A percentile compares a stretch with the other conserved stretches of the same genome.
phyloP scores from a whole-genome alignment of 352 stramenopile species.

The Globisporangium nagaii region DNA sequence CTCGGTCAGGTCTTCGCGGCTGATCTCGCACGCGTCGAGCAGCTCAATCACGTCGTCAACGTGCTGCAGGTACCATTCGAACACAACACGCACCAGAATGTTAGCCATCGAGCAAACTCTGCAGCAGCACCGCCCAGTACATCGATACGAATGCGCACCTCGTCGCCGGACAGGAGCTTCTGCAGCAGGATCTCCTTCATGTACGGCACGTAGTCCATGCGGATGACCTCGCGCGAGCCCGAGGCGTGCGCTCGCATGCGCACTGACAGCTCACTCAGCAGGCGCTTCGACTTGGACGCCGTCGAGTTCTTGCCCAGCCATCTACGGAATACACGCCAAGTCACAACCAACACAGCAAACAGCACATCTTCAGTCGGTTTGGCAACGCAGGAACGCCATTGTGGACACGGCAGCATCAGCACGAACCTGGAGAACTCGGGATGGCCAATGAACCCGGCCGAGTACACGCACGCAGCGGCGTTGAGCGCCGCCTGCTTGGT shows the following conservation, averaged over 20 bases:
- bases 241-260: constrained; percentile 90
- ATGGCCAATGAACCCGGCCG: constrained; percentile 83
- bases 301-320: constrained; percentile 99
- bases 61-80: constrained; percentile 43
- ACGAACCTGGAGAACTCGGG: constrained; percentile 86
- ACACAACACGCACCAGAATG: neutral
- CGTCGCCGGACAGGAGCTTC: constrained; percentile 66
- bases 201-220: constrained; percentile 83
- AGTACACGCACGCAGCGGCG: constrained; percentile 79
- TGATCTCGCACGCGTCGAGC: constrained; percentile 97
- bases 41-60: constrained; percentile 90
- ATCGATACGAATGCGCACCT: constrained; percentile 30
- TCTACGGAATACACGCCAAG: constrained; percentile 63
- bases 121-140: neutral
- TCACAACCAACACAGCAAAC: constrained; percentile 32
- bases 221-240: constrained; percentile 84
- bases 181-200: constrained; percentile 88
- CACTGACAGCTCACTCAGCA: constrained; percentile 94
- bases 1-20: constrained; percentile 96
- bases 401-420: no score
- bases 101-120: no score
- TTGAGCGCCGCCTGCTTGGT: constrained; percentile 90
- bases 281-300: constrained; percentile 91
- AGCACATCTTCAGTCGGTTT: constrained; percentile 14
- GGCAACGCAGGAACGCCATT: no score